Evolutionary conservation across 2,329 filamentous ascomycete species (phyloP), one percentile per base, ranked within the genome.

Genomic region (Grosmannia clavigera): DNA sequence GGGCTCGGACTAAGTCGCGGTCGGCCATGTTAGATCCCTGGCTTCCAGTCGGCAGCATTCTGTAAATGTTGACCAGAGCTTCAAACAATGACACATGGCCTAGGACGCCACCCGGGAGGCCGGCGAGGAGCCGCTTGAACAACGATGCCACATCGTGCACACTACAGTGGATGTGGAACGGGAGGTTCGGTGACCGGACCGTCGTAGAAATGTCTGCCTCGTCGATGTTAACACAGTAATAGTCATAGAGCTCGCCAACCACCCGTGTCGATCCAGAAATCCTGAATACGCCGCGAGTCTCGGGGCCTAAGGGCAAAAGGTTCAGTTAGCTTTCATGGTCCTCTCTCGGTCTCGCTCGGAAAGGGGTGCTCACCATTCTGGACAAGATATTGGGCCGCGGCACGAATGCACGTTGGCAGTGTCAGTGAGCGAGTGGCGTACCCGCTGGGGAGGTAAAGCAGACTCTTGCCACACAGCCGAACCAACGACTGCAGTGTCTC

Each of bases 131-230:
- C 14, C 77, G 79, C 66, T 88, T 88, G 70, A 88, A 87, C 0
- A 81, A 77, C 2, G 83, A 84, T 2, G 84, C 84, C 35, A 88
- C 80, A 70, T 88, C 85, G 62, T 87, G 82, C 3, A 82, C 75
- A 7, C 80, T 77, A 55, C 75, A 80, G 46, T 76, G 76, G 62
- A 88, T 82, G 65, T 86, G 82, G 2, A 71, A 69, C 3, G 85
- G 85, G 1, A 88, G 72, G 50, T 76, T 82, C 6, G 82, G 78
- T 57, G 76, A 81, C 40, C 81, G 76, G 33, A 83, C 81, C 0
- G 84, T 87, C 55, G 75, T 75, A 2, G 81, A 72, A 55, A 87
- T 76, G 33, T 77, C 74, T 3, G 58, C 54, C 22, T 74, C 74
- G 31, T 75, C 74, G 56, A 76, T 72, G 22, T 78, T 76, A 33